These are phyloP conservation scores for Arthrobotrys musiformis DNA, from an alignment of 2,329 filamentous ascomycete genomes.

Conservation along the genomic window DNA sequence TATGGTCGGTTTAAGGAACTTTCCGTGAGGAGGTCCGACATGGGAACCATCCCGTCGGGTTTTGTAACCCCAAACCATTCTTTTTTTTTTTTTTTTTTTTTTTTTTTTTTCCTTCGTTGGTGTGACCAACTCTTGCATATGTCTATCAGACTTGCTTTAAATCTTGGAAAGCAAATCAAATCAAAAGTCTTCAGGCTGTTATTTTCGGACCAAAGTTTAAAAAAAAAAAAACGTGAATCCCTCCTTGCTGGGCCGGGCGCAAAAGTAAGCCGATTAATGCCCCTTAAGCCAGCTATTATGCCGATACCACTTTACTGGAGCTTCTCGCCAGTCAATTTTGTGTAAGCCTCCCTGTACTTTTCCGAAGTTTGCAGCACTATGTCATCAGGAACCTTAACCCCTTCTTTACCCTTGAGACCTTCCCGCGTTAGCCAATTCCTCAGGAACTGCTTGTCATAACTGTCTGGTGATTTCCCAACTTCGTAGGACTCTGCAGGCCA, in stretches of 20 bases:
- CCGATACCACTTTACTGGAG: constrained; percentile 16
- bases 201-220: constrained; percentile 12
- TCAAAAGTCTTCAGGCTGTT: constrained; percentile 11
- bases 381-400: constrained; percentile 77
- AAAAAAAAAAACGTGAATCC: not conserved
- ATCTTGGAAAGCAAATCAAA: constrained; percentile 20
- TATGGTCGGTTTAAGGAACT: constrained; percentile 9
- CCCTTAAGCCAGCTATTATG: constrained; percentile 8
- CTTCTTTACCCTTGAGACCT: constrained; percentile 79
- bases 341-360: constrained; percentile 81
- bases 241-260: constrained; percentile 24
- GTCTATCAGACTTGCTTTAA: constrained; percentile 54
- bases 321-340: constrained; percentile 71
- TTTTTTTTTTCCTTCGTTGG: not conserved
- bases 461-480: constrained; percentile 78
- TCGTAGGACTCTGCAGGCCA: constrained; percentile 81
- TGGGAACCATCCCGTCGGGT: constrained; percentile 44
- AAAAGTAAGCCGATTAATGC: constrained; percentile 30
- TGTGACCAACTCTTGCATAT: constrained; percentile 47
- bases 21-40: not conserved
- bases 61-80: constrained; percentile 40
- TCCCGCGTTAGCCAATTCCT: constrained; percentile 81
- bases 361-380: constrained; percentile 74
- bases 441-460: constrained; percentile 88
- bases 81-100: not conserved